These are phyloP conservation scores for Debaryomycetaceae sp. DNA, from an alignment of 1,139 yeast genomes.

Conservation along the genomic window DNA sequence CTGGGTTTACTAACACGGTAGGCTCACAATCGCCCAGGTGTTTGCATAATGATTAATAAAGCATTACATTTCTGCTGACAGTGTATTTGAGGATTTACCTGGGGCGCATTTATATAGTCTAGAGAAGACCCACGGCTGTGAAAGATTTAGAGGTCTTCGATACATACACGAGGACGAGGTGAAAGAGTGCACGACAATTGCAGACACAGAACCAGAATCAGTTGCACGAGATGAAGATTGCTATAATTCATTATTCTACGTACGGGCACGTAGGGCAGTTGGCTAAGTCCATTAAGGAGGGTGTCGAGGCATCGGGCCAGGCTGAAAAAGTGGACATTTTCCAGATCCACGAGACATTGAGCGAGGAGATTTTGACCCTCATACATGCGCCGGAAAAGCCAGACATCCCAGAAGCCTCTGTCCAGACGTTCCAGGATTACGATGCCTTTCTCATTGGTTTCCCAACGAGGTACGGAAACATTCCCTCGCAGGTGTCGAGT, in stretches of 20 bases:
- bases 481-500: constrained; percentile 44
- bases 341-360: constrained; percentile 51
- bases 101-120: too few relatives aligned
- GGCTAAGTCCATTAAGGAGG: constrained; percentile 43
- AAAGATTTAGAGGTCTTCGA: too few relatives aligned
- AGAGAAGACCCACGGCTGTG: too few relatives aligned
- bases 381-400: constrained; percentile 45
- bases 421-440: constrained; percentile 33
- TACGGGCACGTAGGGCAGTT: constrained; percentile 58
- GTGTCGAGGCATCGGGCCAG: constrained; percentile 37
- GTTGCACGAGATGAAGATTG: constrained; percentile 27
- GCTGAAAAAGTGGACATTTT: constrained; percentile 33
- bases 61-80: too few relatives aligned
- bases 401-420: constrained; percentile 38
- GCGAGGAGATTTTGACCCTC: constrained; percentile 34
- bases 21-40: too few relatives aligned
- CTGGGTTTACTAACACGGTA: too few relatives aligned
- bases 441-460: constrained; percentile 50
- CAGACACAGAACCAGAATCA: too few relatives aligned
- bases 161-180: too few relatives aligned
- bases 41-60: too few relatives aligned
- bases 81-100: too few relatives aligned
- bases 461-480: constrained; percentile 49
- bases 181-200: too few relatives aligned
- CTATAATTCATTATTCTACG: constrained; percentile 57